Evolutionary conservation across 495 filamentous ascomycete genomes (phyloP), one percentile per base, ranked within the genome.

Genomic region (Oidiodendron maius): DNA sequence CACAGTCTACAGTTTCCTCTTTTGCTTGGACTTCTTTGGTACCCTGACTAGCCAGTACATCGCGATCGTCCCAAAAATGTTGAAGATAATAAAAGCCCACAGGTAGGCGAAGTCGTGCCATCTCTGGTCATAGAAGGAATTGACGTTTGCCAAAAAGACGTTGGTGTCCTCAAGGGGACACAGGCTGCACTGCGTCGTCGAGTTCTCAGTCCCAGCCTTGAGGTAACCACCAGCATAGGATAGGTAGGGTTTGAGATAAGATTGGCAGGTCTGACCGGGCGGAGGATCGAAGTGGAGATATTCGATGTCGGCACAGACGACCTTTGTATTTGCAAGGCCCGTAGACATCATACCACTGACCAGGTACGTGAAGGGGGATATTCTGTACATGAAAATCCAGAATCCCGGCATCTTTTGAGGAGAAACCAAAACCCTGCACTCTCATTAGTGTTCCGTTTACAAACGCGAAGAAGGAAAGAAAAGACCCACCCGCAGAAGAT

Each of bases 321-420:
- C 74, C 0, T 58, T n/a, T 2, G 70, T 73, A 18, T 82, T 79
- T 12, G 77, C 71, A 4, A 90, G 56, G 1, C 68, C 77, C 0
- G 71, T 70, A 0, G 81, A 75, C 9, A 89, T 52, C 61, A 89
- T 77, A 9, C 72, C 75, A 20, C 69, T 71, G 11, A 88, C 75
- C 1, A 86, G 46, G 70, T 82, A 85, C 1, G 76, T 80, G 36
- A 89, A 82, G 5, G 87, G 86, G 4, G 81, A 84, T 41, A 84
- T 67, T 22, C 82, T 81, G 61, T 89, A 87, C 81, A 90, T 85
- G 71, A 89, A 89, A 54, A 84, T 84, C 86, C 86, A 91, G 71
- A 89, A 89, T 11, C 75, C 56, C 3, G 84, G 84, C 34, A 88
- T 63, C 3, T 60, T 67, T 2, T 64, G 51, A 2, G 83, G 78